Evolutionary conservation across 169 alveolate genomes (phyloP).

Genomic region (Blepharisma undulans): DNA sequence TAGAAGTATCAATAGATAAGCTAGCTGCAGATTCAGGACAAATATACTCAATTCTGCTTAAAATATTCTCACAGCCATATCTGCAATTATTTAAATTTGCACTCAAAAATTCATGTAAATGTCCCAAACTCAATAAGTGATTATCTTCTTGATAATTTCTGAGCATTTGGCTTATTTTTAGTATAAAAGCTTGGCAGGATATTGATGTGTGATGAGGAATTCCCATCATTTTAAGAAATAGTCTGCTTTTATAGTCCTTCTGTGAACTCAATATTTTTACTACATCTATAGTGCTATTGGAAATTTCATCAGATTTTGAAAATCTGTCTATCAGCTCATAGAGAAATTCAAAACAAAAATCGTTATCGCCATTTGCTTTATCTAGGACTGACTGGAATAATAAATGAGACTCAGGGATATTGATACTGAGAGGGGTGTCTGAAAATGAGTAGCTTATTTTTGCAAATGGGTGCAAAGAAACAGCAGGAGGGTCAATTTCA

Average conservation of each 20-base stretch:
- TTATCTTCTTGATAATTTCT: not conserved
- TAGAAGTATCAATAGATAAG: not conserved
- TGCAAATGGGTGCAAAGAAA: not conserved
- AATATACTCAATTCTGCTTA: not conserved
- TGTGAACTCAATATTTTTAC: not conserved
- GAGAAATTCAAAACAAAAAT: not conserved
- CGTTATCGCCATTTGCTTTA: not conserved
- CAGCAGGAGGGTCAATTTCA: not conserved
- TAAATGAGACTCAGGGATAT: not conserved
- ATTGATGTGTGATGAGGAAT: not conserved
- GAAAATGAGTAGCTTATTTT: not conserved
- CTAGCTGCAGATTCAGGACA: not conserved
- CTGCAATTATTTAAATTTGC: not conserved
- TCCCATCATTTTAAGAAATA: not conserved
- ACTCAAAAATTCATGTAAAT: not conserved
- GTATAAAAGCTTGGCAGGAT: not conserved
- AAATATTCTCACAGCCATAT: not conserved
- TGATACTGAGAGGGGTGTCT: not conserved
- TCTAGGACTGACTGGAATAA: not conserved
- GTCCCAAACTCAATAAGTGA: not conserved
- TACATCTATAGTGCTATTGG: not conserved
- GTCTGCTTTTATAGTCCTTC: not conserved
- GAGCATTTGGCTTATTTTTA: not conserved
- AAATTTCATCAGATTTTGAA: not conserved
- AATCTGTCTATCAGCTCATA: not conserved